Evolutionary conservation across 2,329 filamentous ascomycete genomes (phyloP).

Genomic region (Sarocladium oryzae): DNA sequence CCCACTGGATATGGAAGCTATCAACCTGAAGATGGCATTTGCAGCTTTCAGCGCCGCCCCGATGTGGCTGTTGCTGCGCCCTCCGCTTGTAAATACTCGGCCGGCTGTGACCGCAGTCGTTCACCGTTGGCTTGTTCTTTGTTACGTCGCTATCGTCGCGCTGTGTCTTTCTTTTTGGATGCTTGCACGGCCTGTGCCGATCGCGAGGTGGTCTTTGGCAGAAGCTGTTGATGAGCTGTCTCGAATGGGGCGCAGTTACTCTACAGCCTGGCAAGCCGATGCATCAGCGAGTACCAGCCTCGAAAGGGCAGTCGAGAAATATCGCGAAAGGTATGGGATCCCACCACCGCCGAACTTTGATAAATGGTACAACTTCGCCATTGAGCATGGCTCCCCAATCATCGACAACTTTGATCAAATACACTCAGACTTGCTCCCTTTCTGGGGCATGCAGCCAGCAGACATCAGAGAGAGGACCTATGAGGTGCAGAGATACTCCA

Average conservation of each 20-base stretch:
- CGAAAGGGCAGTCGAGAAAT: constrained; percentile 32
- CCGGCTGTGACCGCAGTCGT: constrained; percentile 8
- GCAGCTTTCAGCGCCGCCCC: constrained; percentile 1
- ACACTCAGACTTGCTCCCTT: constrained; percentile 64
- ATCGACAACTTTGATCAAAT: constrained; percentile 76
- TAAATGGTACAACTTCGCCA: constrained; percentile 72
- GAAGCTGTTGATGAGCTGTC: constrained; percentile 14
- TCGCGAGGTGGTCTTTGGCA: neutral
- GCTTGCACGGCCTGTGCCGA: neutral
- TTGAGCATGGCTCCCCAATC: constrained; percentile 51
- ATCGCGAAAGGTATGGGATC: constrained; percentile 42
- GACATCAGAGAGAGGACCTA: constrained; percentile 52
- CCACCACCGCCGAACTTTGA: constrained; percentile 74
- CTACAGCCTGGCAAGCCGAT: constrained; percentile 14
- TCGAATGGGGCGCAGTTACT: constrained; percentile 11
- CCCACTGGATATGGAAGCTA: neutral
- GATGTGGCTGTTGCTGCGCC: neutral
- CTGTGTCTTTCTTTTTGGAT: constrained; percentile 7
- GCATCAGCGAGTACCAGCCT: constrained; percentile 17
- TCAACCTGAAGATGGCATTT: neutral
- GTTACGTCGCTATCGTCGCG: constrained; percentile 12
- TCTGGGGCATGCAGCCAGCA: constrained; percentile 64
- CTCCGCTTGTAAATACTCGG: neutral
- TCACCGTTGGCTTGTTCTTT: constrained; percentile 14
- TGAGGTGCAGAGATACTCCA: constrained; percentile 23